Evolutionary conservation across 371 early-diverging fungal species (phyloP).

Genomic region (Mucor saturninus): DNA sequence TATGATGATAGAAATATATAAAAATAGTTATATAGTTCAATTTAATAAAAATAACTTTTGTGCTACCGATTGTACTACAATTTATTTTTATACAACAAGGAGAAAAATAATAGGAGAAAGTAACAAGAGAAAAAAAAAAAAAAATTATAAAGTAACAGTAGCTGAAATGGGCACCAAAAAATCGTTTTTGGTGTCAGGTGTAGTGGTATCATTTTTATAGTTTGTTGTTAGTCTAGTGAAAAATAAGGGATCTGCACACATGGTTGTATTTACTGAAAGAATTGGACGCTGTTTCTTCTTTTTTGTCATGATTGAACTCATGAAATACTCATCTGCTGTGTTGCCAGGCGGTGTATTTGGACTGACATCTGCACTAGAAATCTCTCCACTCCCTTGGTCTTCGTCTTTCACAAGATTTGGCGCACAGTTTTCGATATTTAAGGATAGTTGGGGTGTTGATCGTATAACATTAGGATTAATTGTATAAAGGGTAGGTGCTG

Average conservation of each 20-base stretch:
- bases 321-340: neutral
- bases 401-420: conserved; percentile 13
- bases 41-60: conserved; percentile 5
- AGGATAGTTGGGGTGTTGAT: conserved; percentile 23
- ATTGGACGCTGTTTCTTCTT: conserved; percentile 26
- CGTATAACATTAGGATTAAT: conserved; percentile 22
- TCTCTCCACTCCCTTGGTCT: conserved; percentile 7
- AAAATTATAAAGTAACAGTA: neutral
- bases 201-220: conserved; percentile 14
- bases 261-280: conserved; percentile 30
- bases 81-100: conserved; percentile 4
- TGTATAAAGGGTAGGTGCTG: conserved; percentile 30
- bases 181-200: conserved; percentile 15
- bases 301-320: neutral
- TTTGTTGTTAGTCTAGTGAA: conserved; percentile 35
- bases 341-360: conserved; percentile 15
- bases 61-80: neutral
- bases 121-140: neutral
- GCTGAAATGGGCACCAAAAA: conserved; percentile 27
- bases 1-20: no score
- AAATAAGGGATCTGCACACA: conserved; percentile 38
- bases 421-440: conserved; percentile 13
- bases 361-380: conserved; percentile 28
- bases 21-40: conserved; percentile 5
- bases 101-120: neutral